Evolutionary conservation across 2,329 filamentous ascomycete genomes (phyloP), one percentile per base, ranked within the genome.

Genomic region (Neurospora crassa): DNA sequence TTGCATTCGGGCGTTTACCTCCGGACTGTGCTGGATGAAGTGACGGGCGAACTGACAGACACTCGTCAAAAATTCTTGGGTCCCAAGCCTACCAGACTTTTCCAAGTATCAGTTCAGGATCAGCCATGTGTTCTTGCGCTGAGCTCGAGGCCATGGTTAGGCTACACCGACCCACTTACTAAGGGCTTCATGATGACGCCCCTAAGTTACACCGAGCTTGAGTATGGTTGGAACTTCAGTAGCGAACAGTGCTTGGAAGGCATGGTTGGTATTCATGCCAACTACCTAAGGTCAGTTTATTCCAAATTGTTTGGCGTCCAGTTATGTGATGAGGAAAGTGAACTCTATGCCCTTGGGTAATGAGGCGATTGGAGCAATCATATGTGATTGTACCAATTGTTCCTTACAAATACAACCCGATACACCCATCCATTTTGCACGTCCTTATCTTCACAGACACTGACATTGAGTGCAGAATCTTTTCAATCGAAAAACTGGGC

Each of bases 201-300:
- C 0, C 83, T 99, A 40, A 93, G 92, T 79, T 97, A 97, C 77
- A 90, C 91, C 70, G 90, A 91, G 53, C 87, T 99, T 40, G 94
- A 97, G 80, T 97, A 93, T 85, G 94, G 92, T 3, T 97, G 94
- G 91, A 97, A 96, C 77, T 98, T 99, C 79, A 95, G 92, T 80
- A 97, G 94, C 78, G 93, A 97, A 79, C 92, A 97, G 80, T 97
- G 94, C 77, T 90, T 92, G 63, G 92, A 97, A 81, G 94, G 94
- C 71, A 95, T 97, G 85, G 95, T 97, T 70, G 94, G 94, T 72
- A 95, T 97, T 73, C 92, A 96, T 82, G 93, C 90, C 68, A 92
- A 95, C 80, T 96, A 93, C 79, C 81, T 97, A 75, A 88, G 93
- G 94, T 97, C 89, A 80, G 82, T 82, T 71, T 16, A 70, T 72